Evolutionary conservation across 257 asterid genomes (phyloP), one percentile per base, ranked within the genome.

Genomic region (Eucommia ulmoides): DNA sequence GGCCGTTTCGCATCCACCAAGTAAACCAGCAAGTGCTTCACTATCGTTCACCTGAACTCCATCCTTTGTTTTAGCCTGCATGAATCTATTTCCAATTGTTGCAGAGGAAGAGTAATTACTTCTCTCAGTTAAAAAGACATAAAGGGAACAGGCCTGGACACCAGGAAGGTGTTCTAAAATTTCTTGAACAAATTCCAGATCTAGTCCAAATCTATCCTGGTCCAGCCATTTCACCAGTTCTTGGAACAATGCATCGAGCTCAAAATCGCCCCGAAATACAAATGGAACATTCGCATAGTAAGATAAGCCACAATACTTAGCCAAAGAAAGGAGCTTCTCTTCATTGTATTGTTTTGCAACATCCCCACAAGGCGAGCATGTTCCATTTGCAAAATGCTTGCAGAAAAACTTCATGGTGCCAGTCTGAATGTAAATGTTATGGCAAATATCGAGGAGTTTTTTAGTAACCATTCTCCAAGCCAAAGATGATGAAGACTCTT

Each of bases 151-250:
- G 7, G 3, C 19, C 19, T 42, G 20, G 20, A 42, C 48, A 42
- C 48, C 48, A 42, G 48, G 48, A 42, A 42, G 48, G 20, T 42
- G 48, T 42, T 42, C 48, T 42, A 42, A 16, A 42, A 42, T 42
- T 42, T 42, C 48, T 10, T 42, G 48, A 19, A 42, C 48, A 42
- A 42, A 42, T 42, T 42, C 48, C 7, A 42, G 9, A 18, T 42
- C 48, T 42, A 42, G 48, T 42, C 48, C 48, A 42, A 42, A 42
- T 2, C 48, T 42, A 42, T 42, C 48, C 48, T 42, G 48, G 20
- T 42, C 20, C 20, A 42, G 10, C 48, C 48, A 42, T 15, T 42
- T 42, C 20, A 18, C 3, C 20, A 42, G 19, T 42, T 42, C 48
- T 42, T 42, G 20, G 19, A 16, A 42, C 20, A 42, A 42, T 6